Conservation (phyloP, 1,139 yeast species). For the Scheffersomyces lignicola region DNA sequence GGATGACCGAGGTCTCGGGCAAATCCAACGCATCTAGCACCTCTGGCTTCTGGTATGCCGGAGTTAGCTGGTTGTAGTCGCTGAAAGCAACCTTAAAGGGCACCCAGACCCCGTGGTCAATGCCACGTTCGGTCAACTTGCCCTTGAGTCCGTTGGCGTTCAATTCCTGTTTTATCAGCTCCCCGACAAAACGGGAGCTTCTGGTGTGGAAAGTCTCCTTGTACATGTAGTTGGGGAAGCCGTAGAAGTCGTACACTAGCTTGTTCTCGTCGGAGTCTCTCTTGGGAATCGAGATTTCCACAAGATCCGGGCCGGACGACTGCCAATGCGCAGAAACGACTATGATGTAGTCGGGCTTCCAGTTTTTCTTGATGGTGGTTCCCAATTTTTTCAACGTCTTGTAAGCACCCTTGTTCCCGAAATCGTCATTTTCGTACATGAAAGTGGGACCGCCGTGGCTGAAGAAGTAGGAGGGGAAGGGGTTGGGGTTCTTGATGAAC, state of each 20-base stretch:
- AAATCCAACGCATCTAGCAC: conserved; percentile 35
- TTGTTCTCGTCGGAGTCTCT: conserved; percentile 16
- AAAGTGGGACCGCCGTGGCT: conserved; percentile 84
- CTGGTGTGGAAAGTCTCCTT: conserved; percentile 57
- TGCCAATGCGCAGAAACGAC: conserved; percentile 82
- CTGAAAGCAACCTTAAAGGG: conserved; percentile 74
- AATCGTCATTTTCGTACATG: conserved; percentile 47
- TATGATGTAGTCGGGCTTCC: conserved; percentile 65
- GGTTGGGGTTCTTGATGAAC: conserved; percentile 18
- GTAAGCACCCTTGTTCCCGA: conserved; percentile 61
- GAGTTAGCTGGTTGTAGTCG: conserved; percentile 28
- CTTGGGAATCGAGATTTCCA: conserved; percentile 52
- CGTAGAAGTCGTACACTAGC: conserved; percentile 70
- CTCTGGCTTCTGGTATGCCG: conserved; percentile 13
- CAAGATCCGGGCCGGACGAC: conserved; percentile 35
- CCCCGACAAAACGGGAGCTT: conserved; percentile 42
- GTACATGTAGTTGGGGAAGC: conserved; percentile 68
- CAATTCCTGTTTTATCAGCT: conserved; percentile 43
- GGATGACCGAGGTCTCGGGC: conserved; percentile 54
- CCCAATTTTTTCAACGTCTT: conserved; percentile 53
- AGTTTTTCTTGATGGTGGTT: conserved; percentile 38
- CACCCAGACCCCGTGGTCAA: conserved; percentile 85
- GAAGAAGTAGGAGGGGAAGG: conserved; percentile 61
- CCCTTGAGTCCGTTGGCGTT: conserved; percentile 43
- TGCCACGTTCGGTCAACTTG: conserved; percentile 52